Evolutionary conservation across 176 grass and related monocot species (phyloP), one percentile per base, ranked within the genome.

Genomic region (Neostapfia colusana): DNA sequence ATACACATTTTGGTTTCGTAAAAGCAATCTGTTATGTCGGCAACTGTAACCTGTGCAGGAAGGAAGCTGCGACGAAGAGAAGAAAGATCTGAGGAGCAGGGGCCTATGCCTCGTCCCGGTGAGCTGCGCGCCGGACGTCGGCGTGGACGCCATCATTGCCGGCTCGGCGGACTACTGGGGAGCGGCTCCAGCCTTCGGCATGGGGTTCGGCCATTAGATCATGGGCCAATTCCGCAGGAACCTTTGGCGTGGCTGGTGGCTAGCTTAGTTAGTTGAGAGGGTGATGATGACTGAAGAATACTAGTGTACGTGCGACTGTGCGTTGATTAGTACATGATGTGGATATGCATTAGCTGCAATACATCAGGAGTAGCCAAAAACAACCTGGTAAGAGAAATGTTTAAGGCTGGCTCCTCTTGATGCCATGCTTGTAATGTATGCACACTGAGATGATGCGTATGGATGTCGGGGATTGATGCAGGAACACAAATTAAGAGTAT

Each of bases 51-150:
- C 65, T 2, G 31, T 2, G 31, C 31, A 85, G 86, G 78, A 88
- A 53, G 74, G 36, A 44, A 77, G 70, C 72, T 77, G 73, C 21
- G 84, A 83, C 17, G 83, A 75, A 74, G 41, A 16, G n/a, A 92
- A 82, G 81, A 92, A 79, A 56, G 89, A 92, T 81, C 66, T 98
- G 73, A 90, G 75, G 70, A 98, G 89, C 36, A 89, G 87, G 82
- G 95, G 95, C 6, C 45, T 98, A 28, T 98, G 95, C 86, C 91
- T 98, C 6, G 87, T 98, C 43, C 95, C 95, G 3, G 76, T 92
- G 26, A 92, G 89, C 79, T 94, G 86, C 82, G 89, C 89, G 4
- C 45, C 90, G 71, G 81, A 92, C 64, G 53, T 98, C 17, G 82
- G 82, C 31, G 79, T 53, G 0, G 95, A 87, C 59, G 91, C 85